These are phyloP conservation scores for Cavenderia fasciculata DNA, from an alignment of 78 protist genomes.

Conservation along the genomic window DNA sequence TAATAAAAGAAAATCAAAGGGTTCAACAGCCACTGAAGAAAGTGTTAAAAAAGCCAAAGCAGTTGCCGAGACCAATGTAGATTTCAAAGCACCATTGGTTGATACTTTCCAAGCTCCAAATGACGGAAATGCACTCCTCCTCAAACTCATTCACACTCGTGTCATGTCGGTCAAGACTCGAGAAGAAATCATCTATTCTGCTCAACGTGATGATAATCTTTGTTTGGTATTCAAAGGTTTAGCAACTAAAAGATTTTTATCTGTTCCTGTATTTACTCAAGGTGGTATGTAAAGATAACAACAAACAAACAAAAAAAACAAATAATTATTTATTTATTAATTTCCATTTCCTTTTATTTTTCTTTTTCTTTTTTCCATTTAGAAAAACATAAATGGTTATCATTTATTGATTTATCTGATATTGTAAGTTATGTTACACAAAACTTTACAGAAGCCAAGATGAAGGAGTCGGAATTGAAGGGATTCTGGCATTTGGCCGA, in stretches of 20 bases:
- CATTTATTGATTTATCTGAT: conserved; percentile 58
- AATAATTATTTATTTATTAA: not conserved
- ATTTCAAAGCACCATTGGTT: not conserved
- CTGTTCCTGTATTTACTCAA: conserved; percentile 67
- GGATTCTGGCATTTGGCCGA: conserved; percentile 52
- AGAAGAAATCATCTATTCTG: conserved; percentile 52
- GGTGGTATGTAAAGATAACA: not conserved
- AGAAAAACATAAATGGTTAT: conserved; percentile 72
- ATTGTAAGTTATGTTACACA: conserved; percentile 58
- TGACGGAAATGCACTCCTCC: conserved; percentile 18
- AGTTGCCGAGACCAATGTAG: not conserved
- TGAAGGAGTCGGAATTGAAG: conserved; percentile 44
- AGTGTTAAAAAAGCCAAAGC: conserved; percentile 1
- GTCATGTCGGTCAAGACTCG: conserved; percentile 51
- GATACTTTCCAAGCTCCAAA: not conserved
- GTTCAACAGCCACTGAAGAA: conserved; percentile 11
- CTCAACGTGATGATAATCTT: conserved; percentile 39
- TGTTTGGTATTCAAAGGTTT: conserved; percentile 58
- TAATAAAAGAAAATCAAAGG: conserved; percentile 32
- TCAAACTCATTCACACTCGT: conserved; percentile 27
- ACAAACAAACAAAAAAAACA: not conserved
- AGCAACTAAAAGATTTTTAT: conserved; percentile 11
- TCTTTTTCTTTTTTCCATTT: not conserved
- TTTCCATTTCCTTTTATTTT: not conserved
- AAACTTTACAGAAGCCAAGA: conserved; percentile 44